Evolutionary conservation across 1,284 basidiomycete species (phyloP), one percentile per base, ranked within the genome.

Genomic region (Xanthoconium separans): DNA sequence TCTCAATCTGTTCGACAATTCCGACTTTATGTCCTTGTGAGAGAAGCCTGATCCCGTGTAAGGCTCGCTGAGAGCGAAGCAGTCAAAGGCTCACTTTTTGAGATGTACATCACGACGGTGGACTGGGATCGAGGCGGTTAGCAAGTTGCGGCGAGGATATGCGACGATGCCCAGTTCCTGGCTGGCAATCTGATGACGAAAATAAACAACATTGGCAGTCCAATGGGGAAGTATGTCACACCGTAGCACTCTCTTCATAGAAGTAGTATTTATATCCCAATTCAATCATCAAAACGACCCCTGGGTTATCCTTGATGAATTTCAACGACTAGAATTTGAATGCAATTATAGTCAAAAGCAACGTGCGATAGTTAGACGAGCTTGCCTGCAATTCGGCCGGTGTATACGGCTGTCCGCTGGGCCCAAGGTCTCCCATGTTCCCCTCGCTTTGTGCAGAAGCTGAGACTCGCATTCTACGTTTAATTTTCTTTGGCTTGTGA

Each of bases 1-100:
- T 98, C 73, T 99, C 96, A 4, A 81, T 84, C 70, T 98, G 96
- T n/a, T 87, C 82, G 1, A 97, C 87, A 12, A 99, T 85, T 11
- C 96, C 96, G 47, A 99, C 84, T 72, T 93, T 92, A 69, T 94
- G 80, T 0, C 95, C 95, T 51, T 87, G 82, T 1, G 90, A 87
- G 41, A 98, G 80, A 33, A 98, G 79, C 60, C 92, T 95, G 47
- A 29, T 44, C 20, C 16, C 16, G 15, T 27, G 39, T 45, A 12
- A 58, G 44, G 45, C 22, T 41, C 33, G 31, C 18, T 36, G 34
- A 47, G 29, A 20, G 24, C 40, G 9, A 58, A 53, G 2, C 12
- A 33, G 20, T 44, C 15, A 33, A 54, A 6, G 24, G 39, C 78
- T 55, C 59, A 91, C 89, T 94, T 94, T 73, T 91, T 93, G 46